A percentile compares a stretch with the other conserved stretches of the same genome.
phyloP scores from a whole-genome alignment of 441 rosid species.

The Omphalea diandra region DNA sequence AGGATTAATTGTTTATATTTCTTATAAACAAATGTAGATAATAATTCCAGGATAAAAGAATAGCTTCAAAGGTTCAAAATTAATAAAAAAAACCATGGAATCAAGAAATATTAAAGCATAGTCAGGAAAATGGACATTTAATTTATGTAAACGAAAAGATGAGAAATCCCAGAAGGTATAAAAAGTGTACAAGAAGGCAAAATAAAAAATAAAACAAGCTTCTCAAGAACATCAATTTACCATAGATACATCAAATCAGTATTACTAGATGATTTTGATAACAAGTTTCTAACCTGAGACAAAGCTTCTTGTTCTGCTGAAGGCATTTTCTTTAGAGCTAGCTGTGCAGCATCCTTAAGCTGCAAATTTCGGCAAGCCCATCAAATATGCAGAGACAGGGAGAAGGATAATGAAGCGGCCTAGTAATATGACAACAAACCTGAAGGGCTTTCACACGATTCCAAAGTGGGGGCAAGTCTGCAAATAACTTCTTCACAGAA shows the following conservation, averaged over 20 bases:
- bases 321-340: constrained; percentile 88
- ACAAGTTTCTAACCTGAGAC: constrained; percentile 65
- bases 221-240: background rate
- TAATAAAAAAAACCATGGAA: background rate
- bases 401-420: constrained; percentile 20
- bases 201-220: no score
- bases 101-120: no score
- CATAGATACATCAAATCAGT: background rate
- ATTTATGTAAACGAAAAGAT: no score
- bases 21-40: background rate
- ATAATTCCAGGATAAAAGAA: background rate
- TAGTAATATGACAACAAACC: constrained; percentile 43
- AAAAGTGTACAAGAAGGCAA: no score
- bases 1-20: background rate
- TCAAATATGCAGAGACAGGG: constrained; percentile 20
- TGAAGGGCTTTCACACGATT: constrained; percentile 92
- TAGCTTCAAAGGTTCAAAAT: background rate
- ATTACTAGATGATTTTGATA: background rate
- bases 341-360: constrained; percentile 95
- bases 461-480: constrained; percentile 89
- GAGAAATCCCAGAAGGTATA: no score
- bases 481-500: constrained; percentile 71
- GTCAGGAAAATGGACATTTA: background rate
- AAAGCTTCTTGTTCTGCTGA: constrained; percentile 90
- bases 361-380: constrained; percentile 38